Base-by-base conservation (phyloP, 257 asterid species). In the Nemophila menziesii region DNA sequence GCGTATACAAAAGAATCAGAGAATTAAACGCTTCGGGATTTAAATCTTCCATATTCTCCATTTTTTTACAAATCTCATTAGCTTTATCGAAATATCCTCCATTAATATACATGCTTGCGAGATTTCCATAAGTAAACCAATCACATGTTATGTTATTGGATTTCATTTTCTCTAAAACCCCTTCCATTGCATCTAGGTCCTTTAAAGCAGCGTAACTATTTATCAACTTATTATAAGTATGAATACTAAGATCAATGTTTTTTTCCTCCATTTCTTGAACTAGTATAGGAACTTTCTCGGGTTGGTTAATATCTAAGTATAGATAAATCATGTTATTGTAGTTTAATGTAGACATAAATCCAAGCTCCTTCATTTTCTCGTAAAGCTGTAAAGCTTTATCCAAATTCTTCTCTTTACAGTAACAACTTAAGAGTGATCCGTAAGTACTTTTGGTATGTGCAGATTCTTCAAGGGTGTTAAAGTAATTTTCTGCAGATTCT, bases 381-480 rank as follows among this genome's bases (percentile, higher is more conserved):
- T 76, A 82, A 55, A 66, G 65, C 46, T 71, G 67, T 41, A 56
- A 20, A 57, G 71, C 93, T 70, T 78, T 81, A 38, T 75, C 89
- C 29, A 59, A 33, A 47, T 16, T 59, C 48, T 51, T 75, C 53
- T 57, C 73, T 65, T 38, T 54, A 79, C 86, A 75, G 45, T 71
- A 86, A 55, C 81, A 67, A 58, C 64, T 49, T 8, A 75, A 77
- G 56, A 86, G 80, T 13, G 96, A 74, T 49, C 96, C 96, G 58
- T 72, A 68, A 3, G 85, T 73, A 60, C 74, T 77, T 14, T 10
- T 48, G 33, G 76, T 73, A 65, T 76, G 78, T 27, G 74, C 83
- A 15, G 92, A 64, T 39, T 26, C 63, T 55, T 61, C 47, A 52
- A 81, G 76, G 58, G 51, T 42, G 54, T 73, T 62, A 47, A 86